A percentile compares a stretch with the other conserved stretches of the same genome.
phyloP scores from a whole-genome alignment of 495 filamentous ascomycete species.

The Neurospora tetrasperma region DNA sequence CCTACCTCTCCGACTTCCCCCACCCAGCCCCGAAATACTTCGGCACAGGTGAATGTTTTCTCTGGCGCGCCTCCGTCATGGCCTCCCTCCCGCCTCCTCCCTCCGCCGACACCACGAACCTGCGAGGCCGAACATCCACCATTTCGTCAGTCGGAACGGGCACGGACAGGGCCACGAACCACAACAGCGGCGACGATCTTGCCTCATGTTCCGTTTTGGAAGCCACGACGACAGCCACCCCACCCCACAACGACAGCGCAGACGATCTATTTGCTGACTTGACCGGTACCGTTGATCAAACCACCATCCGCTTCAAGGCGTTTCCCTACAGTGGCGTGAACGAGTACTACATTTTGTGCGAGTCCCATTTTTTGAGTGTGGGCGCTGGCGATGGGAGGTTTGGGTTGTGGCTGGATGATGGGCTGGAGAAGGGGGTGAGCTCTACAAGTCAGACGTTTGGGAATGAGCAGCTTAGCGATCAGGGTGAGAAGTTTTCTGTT shows the following conservation, averaged over 20 bases:
- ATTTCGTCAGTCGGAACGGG: conserved; percentile 16
- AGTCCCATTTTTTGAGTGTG: conserved; percentile 71
- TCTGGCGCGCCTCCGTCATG: conserved; percentile 72
- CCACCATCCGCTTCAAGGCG: conserved; percentile 81
- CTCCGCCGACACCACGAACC: conserved; percentile 58
- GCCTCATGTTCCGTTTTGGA: conserved; percentile 1
- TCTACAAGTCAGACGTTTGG: conserved; percentile 80
- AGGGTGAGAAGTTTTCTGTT: conserved; percentile 86
- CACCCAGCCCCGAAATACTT: conserved; percentile 76
- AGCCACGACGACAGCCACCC: background rate
- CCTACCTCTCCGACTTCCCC: conserved; percentile 83
- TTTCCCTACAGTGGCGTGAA: conserved; percentile 95
- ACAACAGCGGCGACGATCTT: background rate
- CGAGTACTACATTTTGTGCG: conserved; percentile 93
- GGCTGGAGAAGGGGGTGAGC: conserved; percentile 78
- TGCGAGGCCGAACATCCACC: conserved; percentile 61
- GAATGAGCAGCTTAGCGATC: conserved; percentile 91
- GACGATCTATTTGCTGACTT: background rate
- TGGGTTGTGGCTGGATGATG: conserved; percentile 85
- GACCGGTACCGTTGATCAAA: conserved; percentile 7
- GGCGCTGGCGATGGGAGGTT: conserved; percentile 85
- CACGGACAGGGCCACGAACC: background rate
- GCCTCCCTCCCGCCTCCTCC: conserved; percentile 62
- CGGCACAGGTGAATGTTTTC: conserved; percentile 94
- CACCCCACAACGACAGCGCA: background rate